These are phyloP conservation scores for Avicennia marina DNA, from an alignment of 257 asterid species.

Conservation along the genomic window DNA sequence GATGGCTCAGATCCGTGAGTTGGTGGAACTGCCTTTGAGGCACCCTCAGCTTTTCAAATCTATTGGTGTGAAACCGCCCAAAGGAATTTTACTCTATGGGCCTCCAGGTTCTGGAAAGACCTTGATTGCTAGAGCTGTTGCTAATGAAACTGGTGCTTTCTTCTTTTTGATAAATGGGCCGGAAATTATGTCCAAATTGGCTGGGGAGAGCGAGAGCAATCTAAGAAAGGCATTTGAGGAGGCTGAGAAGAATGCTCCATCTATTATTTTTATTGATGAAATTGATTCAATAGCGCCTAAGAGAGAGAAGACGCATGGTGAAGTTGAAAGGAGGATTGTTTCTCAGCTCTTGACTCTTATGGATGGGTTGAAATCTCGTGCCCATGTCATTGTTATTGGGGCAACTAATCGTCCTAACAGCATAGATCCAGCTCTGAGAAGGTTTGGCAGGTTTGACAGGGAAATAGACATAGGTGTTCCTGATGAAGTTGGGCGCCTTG, in stretches of 20 bases:
- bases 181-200: constrained; percentile 54
- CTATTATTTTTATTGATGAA: constrained; percentile 55
- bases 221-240: constrained; percentile 56
- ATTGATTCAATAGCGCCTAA: constrained; percentile 53
- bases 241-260: constrained; percentile 60
- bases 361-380: constrained; percentile 60
- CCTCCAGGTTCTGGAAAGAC: constrained; percentile 64
- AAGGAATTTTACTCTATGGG: constrained; percentile 48
- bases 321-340: constrained; percentile 65
- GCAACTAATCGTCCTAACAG: constrained; percentile 51
- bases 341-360: constrained; percentile 60
- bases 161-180: constrained; percentile 55
- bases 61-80: constrained; percentile 54
- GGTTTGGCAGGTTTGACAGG: constrained; percentile 60
- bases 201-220: constrained; percentile 60
- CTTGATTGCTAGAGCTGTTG: constrained; percentile 50
- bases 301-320: constrained; percentile 55
- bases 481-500: constrained; percentile 56
- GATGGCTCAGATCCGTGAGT: constrained; percentile 55
- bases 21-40: constrained; percentile 51
- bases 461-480: constrained; percentile 58
- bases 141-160: constrained; percentile 55
- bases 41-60: constrained; percentile 60
- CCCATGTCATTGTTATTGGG: constrained; percentile 55
- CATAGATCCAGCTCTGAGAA: constrained; percentile 55